Conservation (phyloP, 306 rosid species). For the Astragalus membranaceus region DNA sequence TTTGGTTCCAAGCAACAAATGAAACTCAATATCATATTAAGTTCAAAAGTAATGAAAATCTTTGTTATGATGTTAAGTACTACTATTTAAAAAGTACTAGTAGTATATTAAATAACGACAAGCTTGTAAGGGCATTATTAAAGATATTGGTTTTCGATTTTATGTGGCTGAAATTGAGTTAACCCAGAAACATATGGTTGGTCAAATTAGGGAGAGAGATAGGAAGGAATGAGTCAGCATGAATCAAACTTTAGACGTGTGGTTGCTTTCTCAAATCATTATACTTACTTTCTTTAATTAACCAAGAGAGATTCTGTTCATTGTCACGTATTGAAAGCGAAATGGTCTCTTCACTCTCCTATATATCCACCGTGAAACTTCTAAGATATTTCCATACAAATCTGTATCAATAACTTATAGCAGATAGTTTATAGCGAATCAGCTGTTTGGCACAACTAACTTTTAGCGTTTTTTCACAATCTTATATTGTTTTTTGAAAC, state of each 20-base stretch:
- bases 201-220: conserved; percentile 10
- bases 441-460: too few relatives aligned
- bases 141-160: conserved; percentile 3
- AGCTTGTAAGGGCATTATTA: neutral
- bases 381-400: neutral
- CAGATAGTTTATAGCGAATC: too few relatives aligned
- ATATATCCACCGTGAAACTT: conserved; percentile 13
- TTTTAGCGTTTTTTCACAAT: too few relatives aligned
- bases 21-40: neutral
- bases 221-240: conserved; percentile 21
- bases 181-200: conserved; percentile 5
- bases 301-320: conserved; percentile 13
- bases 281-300: conserved; percentile 2
- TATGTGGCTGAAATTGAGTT: conserved; percentile 11
- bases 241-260: conserved; percentile 14
- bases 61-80: neutral
- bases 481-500: too few relatives aligned
- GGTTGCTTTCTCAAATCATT: conserved; percentile 38
- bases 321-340: neutral
- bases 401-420: too few relatives aligned
- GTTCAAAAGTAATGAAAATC: neutral
- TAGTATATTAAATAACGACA: neutral
- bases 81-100: neutral
- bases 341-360: neutral
- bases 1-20: conserved; percentile 37